Conservation (phyloP, 192 early-diverging fungal species). For the Geosiphon pyriformis region DNA sequence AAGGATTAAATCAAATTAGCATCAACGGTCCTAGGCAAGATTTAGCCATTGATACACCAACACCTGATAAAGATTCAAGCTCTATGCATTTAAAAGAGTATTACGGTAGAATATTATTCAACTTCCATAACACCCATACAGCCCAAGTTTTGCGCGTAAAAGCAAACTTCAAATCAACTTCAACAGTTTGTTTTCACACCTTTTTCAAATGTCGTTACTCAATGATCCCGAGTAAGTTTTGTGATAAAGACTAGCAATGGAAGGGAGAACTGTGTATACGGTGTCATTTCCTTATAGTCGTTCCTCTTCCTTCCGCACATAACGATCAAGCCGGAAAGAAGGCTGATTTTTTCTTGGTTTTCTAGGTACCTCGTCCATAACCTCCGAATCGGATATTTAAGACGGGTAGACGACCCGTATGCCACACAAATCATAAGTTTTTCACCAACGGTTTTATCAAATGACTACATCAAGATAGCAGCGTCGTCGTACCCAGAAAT, state of each 20-base stretch:
- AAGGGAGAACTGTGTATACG: not conserved
- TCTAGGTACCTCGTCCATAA: constrained; percentile 63
- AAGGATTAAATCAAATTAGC: no score
- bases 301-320: no score
- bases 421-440: constrained; percentile 73
- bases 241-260: not conserved
- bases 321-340: no score
- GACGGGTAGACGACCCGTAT: constrained; percentile 62
- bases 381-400: constrained; percentile 67
- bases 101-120: no score
- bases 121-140: no score
- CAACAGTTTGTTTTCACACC: no score
- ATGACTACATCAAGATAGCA: constrained; percentile 57
- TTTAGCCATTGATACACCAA: no score
- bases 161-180: no score
- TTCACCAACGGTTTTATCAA: constrained; percentile 45
- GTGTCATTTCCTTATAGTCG: not conserved
- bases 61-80: no score
- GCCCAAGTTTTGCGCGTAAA: no score
- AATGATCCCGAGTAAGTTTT: constrained; percentile 26
- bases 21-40: no score
- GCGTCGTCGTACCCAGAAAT: constrained; percentile 55
- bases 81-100: no score
- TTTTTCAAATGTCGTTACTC: constrained; percentile 17
- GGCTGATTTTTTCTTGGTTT: not conserved